A percentile compares a stretch with the other conserved stretches of the same genome.
Conservation (phyloP, 345 rosid species). For the Aegle marmelos region DNA sequence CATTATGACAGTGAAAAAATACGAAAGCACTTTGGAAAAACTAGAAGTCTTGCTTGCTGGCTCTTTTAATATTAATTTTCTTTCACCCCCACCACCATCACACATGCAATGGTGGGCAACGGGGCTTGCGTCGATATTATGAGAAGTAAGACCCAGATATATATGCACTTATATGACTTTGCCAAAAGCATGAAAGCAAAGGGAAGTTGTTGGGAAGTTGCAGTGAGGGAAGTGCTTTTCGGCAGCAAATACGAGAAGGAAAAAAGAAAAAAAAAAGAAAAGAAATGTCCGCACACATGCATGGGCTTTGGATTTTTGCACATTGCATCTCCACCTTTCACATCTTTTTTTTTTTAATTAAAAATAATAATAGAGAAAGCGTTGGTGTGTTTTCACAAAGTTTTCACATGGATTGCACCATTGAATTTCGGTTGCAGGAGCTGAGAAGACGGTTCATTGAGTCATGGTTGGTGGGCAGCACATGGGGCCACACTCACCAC, state of each 20-base stretch:
- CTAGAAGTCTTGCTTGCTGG: too few relatives aligned
- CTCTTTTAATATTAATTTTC: too few relatives aligned
- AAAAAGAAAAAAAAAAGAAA: too few relatives aligned
- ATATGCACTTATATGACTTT: conserved; percentile 4
- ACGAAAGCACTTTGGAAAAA: too few relatives aligned
- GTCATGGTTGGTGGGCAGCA: conserved; percentile 37
- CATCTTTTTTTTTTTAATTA: neutral
- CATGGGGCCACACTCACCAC: conserved; percentile 27
- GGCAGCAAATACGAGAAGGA: conserved; percentile 26
- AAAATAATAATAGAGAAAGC: neutral
- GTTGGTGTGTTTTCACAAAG: neutral
- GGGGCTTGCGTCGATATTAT: neutral
- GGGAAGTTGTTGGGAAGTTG: conserved; percentile 30
- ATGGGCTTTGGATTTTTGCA: conserved; percentile 18
- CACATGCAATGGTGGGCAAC: neutral
- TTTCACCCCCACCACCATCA: neutral
- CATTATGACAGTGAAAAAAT: too few relatives aligned
- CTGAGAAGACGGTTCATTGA: neutral
- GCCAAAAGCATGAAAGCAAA: conserved; percentile 17
- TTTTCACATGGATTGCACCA: conserved; percentile 28
- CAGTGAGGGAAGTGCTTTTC: neutral
- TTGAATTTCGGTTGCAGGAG: conserved; percentile 7
- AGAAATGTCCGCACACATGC: neutral
- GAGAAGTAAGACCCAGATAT: conserved; percentile 9
- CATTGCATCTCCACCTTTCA: neutral